These are phyloP conservation scores for Aplosporella prunicola DNA, from an alignment of 2,329 filamentous ascomycete species.

Conservation along the genomic window DNA sequence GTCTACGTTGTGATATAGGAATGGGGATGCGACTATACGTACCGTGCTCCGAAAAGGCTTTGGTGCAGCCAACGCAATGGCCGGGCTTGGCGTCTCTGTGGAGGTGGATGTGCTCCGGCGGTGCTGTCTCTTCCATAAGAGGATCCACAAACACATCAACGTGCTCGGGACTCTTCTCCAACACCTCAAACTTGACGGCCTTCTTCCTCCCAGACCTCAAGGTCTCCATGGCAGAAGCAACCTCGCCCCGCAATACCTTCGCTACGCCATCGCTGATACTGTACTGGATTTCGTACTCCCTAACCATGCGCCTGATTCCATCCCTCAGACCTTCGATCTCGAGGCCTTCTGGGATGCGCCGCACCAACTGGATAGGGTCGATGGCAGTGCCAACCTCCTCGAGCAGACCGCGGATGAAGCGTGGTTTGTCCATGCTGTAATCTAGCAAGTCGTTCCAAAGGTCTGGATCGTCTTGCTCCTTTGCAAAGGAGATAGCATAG, in stretches of 20 bases:
- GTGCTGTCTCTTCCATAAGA: conserved; percentile 15
- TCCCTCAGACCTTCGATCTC: conserved; percentile 86
- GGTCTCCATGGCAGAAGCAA: conserved; percentile 71
- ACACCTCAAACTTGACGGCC: conserved; percentile 81
- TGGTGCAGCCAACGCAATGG: conserved; percentile 30
- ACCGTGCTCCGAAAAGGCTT: conserved; percentile 30
- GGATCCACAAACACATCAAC: conserved; percentile 24
- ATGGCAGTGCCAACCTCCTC: conserved; percentile 92
- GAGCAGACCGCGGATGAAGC: conserved; percentile 83
- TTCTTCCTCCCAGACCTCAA: conserved; percentile 70
- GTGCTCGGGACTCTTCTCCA: conserved; percentile 18
- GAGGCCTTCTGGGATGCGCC: conserved; percentile 82
- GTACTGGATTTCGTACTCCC: conserved; percentile 91
- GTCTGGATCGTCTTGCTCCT: conserved; percentile 83
- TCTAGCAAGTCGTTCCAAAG: conserved; percentile 91
- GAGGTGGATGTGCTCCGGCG: neutral
- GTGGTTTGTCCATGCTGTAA: conserved; percentile 96
- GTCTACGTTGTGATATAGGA: neutral
- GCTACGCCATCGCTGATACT: conserved; percentile 88
- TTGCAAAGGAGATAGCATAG: conserved; percentile 88
- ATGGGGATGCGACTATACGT: conserved; percentile 13
- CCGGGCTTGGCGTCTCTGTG: conserved; percentile 19
- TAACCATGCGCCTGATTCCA: conserved; percentile 80
- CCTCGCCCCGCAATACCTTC: conserved; percentile 76
- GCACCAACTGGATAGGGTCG: conserved; percentile 80